Base-by-base conservation (phyloP, 2,329 filamentous ascomycete species). In the Sarocladium oryzae region DNA sequence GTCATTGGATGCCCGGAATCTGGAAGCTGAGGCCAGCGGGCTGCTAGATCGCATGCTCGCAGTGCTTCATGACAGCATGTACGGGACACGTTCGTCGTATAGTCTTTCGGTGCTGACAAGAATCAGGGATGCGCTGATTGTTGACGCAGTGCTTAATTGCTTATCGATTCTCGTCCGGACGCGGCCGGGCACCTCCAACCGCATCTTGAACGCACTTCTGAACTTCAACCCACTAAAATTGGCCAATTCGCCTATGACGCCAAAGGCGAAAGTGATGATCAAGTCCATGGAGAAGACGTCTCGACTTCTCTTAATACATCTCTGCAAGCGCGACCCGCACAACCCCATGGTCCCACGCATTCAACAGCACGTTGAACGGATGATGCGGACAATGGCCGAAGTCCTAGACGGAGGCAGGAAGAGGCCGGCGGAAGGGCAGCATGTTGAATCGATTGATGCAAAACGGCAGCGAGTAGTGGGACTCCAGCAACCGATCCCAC, bases 271-370 rank as follows among this genome's bases (percentile, higher is more conserved):
- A 59, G 86, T 99, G 54, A 82, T 92, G 60, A 79, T 95, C 55
- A 89, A 85, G 68, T 97, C 92, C 4, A 93, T 99, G 83, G 92
- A 96, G 67, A 89, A 95, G 64, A 99, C 93, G 21, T 88, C 88
- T 2, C 82, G 90, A 60, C 83, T 90, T 58, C 72, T 99, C 43
- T 76, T 97, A 35, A 79, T 91, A 50, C 91, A 96, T 67, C 74
- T 96, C 50, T 75, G 86, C 58, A 92, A 92, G 71, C 90, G 91
- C 61, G 90, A 93, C 58, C 88, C 88, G 2, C 86, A 88, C 51
- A 87, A 90, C 58, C 84, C 88, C 1, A 75, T 90, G 50, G 78
- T 80, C 20, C 78, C 78, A 1, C 85, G 88, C 55, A 93, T 99
- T 65, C 88, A 96, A 59, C 87, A 93, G 63, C 85, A 95, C 61